Evolutionary conservation across 225 moss, liverwort and hornwort genomes (phyloP), one percentile per base, ranked within the genome.

Genomic region (Anthoceros angustus): DNA sequence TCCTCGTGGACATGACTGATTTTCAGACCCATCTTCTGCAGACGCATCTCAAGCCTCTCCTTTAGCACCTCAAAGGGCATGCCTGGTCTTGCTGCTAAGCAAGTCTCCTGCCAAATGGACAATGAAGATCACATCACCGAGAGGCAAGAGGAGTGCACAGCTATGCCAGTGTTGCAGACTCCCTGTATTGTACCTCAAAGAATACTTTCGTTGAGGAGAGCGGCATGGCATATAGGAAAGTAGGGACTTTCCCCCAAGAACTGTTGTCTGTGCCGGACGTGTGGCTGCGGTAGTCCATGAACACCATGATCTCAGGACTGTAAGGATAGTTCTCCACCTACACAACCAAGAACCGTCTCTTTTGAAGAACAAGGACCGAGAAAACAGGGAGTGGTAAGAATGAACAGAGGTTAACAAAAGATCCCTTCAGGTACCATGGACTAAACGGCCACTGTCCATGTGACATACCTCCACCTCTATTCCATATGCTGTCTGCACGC

Each of bases 221-320:
- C 9, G 98, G 98, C 98, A 98, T 98, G 66, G 92, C 89, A 72
- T 98, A 98, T 61, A 98, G 72, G 63, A 98, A 92, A 0, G 92
- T 84, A 25, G 98, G 98, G 46, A 78, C 71, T 78, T 92, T 83
- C 69, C 78, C 78, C 42, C 80, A 72, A 64, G 68, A 66, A 64
- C 77, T 72, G 63, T 69, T 81, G 73, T 74, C 86, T 39, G 75
- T 63, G 69, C 81, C 89, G 68, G 79, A 70, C 76, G 74, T 84
- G 41, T 87, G 84, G 74, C 92, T 92, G 71, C 98, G 92, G 69
- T 98, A 98, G 64, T 98, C 98, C 98, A 98, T 98, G 69, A 98
- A 98, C 62, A 92, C 82, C 98, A 98, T 98, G 23, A 85, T 76
- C 67, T 98, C 87, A 50, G 98, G 82, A 76, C 86, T 80, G 60